Evolutionary conservation across 228 moss, liverwort and hornwort genomes (phyloP), one percentile per base, ranked within the genome.

Genomic region (Sphagnum magellanicum): DNA sequence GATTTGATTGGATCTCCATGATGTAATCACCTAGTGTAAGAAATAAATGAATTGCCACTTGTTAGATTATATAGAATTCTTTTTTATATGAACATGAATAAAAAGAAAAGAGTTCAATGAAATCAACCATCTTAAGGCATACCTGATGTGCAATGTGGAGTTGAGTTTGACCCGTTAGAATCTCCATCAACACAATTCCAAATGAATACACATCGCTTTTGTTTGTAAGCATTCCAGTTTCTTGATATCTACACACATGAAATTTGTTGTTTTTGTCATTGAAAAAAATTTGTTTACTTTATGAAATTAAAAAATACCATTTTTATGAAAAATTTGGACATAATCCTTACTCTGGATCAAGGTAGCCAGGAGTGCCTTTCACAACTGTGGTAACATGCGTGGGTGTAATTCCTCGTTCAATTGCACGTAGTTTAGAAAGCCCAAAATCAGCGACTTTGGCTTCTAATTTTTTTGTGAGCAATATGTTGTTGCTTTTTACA

Each of bases 311-410:
- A 5, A 10, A 50, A 16, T 9, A 50, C 52, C 32, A 32, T 32
- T 32, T 32, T 32, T 32, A 32, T 32, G 32, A 32, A 32, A 32
- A 32, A 32, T 0, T 17, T 32, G 32, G 32, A 32, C 32, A n/a
- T 11, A 68, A 16, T 4, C 51, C 85, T 81, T 79, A 90, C 90
- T 88, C 81, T 53, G 83, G 85, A 67, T 85, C 85, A 17, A 91
- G 87, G 72, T 89, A 89, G 8, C 89, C 87, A 17, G 89, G 81
- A 63, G 92, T 92, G 53, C 92, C 92, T 75, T 87, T 92, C 51
- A 92, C 89, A 15, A 83, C 75, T 15, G 92, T 92, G 6, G 89
- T 87, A 64, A 92, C 84, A 50, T 89, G 84, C 0, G 92, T 88
- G 59, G 77, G 32, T 32, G 32, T 82, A 17, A 76, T 72, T 70